These are phyloP conservation scores for Solanum arcanum DNA, from an alignment of 257 asterid genomes.

Conservation along the genomic window DNA sequence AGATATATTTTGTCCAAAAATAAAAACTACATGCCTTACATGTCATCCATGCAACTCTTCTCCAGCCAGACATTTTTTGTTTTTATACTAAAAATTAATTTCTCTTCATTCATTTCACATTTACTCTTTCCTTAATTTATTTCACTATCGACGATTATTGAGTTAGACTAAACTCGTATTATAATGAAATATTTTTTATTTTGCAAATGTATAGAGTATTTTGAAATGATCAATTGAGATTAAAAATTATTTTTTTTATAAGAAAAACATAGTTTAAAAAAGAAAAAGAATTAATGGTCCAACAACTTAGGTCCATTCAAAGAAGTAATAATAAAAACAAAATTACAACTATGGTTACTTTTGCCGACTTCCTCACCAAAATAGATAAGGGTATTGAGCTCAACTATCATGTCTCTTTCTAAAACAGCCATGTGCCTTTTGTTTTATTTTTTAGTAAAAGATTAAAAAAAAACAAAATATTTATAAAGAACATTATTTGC, in stretches of 20 bases:
- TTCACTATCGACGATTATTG: fast-evolving
- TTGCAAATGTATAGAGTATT: neutral
- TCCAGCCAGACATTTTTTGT: neutral
- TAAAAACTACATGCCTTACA: neutral
- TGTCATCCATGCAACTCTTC: neutral
- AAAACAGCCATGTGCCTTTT: neutral
- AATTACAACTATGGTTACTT: neutral
- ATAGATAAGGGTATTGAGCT: neutral
- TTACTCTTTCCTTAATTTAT: neutral
- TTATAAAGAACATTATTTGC: neutral
- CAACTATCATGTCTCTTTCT: neutral
- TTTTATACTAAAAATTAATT: neutral
- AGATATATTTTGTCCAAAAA: neutral
- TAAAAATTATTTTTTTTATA: too few species aligned
- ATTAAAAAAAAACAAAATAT: neutral
- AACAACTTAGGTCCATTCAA: neutral
- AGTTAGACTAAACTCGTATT: neutral
- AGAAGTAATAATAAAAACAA: neutral
- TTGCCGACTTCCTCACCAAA: neutral
- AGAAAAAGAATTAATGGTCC: neutral
- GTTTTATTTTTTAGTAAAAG: neutral
- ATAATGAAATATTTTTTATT: too few species aligned
- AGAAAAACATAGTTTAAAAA: too few species aligned
- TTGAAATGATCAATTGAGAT: neutral
- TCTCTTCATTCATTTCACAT: neutral